Evolutionary conservation across 1,139 yeast genomes (phyloP).

Genomic region (Hansenula lynferdii): DNA sequence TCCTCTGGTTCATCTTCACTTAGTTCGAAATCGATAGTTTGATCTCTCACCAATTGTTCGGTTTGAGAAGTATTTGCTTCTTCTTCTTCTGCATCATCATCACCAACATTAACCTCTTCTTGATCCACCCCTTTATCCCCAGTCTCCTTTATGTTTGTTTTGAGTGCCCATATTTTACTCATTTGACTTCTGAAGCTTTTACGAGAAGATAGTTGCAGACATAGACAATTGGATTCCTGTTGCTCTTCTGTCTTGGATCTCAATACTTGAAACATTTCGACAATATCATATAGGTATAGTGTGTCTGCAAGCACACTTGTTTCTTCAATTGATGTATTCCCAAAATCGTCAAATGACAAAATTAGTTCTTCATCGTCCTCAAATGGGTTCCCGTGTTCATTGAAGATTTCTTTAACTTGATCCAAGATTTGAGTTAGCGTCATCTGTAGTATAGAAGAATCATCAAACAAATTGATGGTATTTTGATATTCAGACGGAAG

Average conservation of each 20-base stretch:
- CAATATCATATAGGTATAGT: conserved; percentile 13
- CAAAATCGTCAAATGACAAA: conserved; percentile 16
- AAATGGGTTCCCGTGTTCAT: conserved; percentile 15
- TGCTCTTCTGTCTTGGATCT: conserved; percentile 1
- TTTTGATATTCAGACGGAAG: conserved; percentile 11
- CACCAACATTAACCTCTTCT: background rate
- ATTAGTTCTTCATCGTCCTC: conserved; percentile 15
- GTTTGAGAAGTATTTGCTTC: no score
- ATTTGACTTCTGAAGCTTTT: conserved; percentile 10
- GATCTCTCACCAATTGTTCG: background rate
- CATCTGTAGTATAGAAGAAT: conserved; percentile 8
- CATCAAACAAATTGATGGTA: conserved; percentile 15
- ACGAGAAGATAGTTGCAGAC: conserved; percentile 11
- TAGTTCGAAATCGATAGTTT: conserved; percentile 2
- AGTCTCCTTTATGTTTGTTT: no score
- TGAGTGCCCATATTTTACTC: conserved; percentile 5
- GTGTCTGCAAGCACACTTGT: conserved; percentile 13
- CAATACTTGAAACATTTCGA: conserved; percentile 10
- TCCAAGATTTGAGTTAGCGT: conserved; percentile 12
- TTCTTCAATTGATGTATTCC: conserved; percentile 10
- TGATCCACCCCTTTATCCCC: background rate
- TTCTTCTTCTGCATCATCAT: background rate
- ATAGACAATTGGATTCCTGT: conserved; percentile 7
- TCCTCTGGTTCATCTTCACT: conserved; percentile 5
- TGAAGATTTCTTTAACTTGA: conserved; percentile 14